Evolutionary conservation across 2,329 filamentous ascomycete genomes (phyloP).

Genomic region (Didymella pinodella): DNA sequence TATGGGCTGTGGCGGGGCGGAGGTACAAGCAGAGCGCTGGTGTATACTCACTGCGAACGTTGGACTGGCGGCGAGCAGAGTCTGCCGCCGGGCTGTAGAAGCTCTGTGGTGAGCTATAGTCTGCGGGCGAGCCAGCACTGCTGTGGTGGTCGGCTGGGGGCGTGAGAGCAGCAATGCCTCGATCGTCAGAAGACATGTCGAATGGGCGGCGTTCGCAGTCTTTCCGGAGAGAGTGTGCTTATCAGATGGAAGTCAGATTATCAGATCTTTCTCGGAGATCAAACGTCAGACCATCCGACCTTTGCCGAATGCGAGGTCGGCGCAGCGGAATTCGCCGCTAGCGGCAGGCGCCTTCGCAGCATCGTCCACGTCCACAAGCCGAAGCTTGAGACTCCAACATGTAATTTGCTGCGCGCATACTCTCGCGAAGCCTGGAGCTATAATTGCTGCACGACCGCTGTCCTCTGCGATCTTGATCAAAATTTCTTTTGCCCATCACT

Average conservation of each 20-base stretch:
- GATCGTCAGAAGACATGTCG: slow-evolving; percentile 32
- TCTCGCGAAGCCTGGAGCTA: too few relatives aligned
- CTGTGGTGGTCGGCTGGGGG: slow-evolving; percentile 24
- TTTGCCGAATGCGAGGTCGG: slow-evolving; percentile 30
- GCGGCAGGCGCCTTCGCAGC: background rate
- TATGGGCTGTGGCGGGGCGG: slow-evolving; percentile 17
- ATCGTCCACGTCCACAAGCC: background rate
- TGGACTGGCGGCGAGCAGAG: slow-evolving; percentile 25
- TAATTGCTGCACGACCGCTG: too few relatives aligned
- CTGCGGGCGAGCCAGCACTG: slow-evolving; percentile 25
- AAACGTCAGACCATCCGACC: slow-evolving; percentile 25
- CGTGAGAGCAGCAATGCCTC: slow-evolving; percentile 24
- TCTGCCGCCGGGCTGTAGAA: slow-evolving; percentile 23
- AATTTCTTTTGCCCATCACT: too few relatives aligned
- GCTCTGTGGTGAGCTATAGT: slow-evolving; percentile 26
- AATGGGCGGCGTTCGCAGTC: slow-evolving; percentile 20
- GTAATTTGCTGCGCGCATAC: background rate
- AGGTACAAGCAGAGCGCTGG: slow-evolving; percentile 16
- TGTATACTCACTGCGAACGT: slow-evolving; percentile 31
- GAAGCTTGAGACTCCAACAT: background rate
- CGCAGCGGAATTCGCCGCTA: slow-evolving; percentile 18
- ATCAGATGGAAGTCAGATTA: slow-evolving; percentile 34
- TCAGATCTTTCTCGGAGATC: slow-evolving; percentile 1
- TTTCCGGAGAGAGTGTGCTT: slow-evolving; percentile 19
- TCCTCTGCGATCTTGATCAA: too few relatives aligned